A percentile compares a stretch with the other conserved stretches of the same genome.
Evolutionary conservation across 768 basidiomycete species (phyloP).

Genomic region (Dioszegia crocea): DNA sequence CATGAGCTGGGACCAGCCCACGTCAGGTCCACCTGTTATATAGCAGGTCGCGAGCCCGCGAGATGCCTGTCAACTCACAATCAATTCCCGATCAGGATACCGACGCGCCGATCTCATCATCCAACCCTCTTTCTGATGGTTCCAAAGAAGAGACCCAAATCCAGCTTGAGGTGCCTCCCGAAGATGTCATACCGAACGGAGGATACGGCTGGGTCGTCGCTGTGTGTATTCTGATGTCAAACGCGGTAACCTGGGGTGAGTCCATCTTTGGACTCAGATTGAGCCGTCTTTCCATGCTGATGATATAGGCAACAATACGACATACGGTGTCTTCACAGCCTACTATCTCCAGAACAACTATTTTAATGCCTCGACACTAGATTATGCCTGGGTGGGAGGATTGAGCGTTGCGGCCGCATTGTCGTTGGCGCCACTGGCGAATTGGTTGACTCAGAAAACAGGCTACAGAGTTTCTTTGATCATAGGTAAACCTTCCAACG

Average conservation of each 20-base stretch:
- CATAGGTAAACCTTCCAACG: constrained; percentile 27
- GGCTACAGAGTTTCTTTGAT: constrained; percentile 29
- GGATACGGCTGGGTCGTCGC: constrained; percentile 51
- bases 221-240: constrained; percentile 32
- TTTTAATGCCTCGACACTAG: constrained; percentile 24
- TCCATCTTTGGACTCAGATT: neutral
- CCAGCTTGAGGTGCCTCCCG: neutral
- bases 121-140: too few species aligned
- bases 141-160: too few species aligned
- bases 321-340: constrained; percentile 41
- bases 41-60: too few species aligned
- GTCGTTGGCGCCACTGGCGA: constrained; percentile 25
- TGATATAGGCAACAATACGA: constrained; percentile 37
- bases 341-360: constrained; percentile 34
- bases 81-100: too few species aligned
- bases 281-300: neutral
- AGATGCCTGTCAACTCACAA: too few species aligned
- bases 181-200: constrained; percentile 41
- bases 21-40: too few species aligned
- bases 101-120: too few species aligned
- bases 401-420: constrained; percentile 28
- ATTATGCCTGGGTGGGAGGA: constrained; percentile 41
- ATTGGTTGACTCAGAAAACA: constrained; percentile 13
- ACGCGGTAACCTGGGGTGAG: constrained; percentile 43
- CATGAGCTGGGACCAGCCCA: too few species aligned